Percentiles rank a stretch among this genome's conserved stretches.
Evolutionary conservation across 73 alveolate species (phyloP).

Genomic region (Diophrys sp.): DNA sequence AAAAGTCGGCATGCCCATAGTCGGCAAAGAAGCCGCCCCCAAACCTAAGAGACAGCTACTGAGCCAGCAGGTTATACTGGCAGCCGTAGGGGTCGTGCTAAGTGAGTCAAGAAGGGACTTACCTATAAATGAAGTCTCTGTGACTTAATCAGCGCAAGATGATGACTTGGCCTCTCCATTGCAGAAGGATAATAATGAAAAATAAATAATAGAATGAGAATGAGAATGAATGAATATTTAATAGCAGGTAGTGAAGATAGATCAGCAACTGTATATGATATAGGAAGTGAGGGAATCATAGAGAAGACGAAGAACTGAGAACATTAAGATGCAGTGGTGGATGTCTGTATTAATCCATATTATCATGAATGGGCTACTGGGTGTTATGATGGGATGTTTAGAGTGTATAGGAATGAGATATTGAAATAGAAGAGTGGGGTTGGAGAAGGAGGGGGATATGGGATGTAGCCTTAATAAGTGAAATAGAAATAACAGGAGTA

Average conservation of each 20-base stretch:
- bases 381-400: conserved; percentile 55
- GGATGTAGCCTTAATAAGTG: not conserved
- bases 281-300: conserved; percentile 36
- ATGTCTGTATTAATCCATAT: conserved; percentile 37
- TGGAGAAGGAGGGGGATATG: conserved; percentile 8
- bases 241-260: conserved; percentile 68
- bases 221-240: conserved; percentile 45
- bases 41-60: too few species aligned
- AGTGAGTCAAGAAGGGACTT: too few species aligned
- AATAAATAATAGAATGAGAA: too few species aligned
- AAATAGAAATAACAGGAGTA: not conserved
- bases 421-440: not conserved
- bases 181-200: too few species aligned
- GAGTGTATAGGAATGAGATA: conserved; percentile 54
- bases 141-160: too few species aligned
- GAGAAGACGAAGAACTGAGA: conserved; percentile 39
- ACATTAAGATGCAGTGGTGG: conserved; percentile 55
- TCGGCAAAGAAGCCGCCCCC: too few species aligned
- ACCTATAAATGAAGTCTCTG: too few species aligned
- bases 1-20: too few species aligned
- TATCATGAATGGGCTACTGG: conserved; percentile 63
- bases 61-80: too few species aligned
- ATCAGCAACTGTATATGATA: conserved; percentile 59
- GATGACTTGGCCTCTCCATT: too few species aligned
- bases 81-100: too few species aligned